Percentiles rank a stretch among this genome's conserved stretches.
Conservation (phyloP, 768 basidiomycete species). For the Phanerochaete sordida region DNA sequence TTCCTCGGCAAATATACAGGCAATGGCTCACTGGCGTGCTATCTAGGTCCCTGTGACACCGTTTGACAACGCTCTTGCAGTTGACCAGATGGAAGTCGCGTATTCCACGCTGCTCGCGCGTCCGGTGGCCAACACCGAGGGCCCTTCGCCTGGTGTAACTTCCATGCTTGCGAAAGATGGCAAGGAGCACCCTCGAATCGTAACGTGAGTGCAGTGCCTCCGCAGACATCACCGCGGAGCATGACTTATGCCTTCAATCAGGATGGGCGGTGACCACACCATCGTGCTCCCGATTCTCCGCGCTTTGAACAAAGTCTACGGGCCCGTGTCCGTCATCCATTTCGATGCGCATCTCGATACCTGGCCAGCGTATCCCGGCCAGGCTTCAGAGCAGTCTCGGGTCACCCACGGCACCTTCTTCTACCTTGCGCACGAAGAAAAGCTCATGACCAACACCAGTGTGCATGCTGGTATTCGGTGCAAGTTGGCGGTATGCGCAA, state of each 20-base stretch:
- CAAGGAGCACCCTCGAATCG: constrained; percentile 66
- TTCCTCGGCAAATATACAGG: not conserved
- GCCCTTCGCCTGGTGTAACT: constrained; percentile 17
- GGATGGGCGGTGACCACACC: constrained; percentile 81
- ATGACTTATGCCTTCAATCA: constrained; percentile 5
- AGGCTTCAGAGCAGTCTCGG: constrained; percentile 52
- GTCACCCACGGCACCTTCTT: constrained; percentile 89
- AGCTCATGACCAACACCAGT: constrained; percentile 66
- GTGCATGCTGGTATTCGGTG: constrained; percentile 87
- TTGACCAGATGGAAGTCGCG: constrained; percentile 86
- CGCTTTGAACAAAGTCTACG: constrained; percentile 74
- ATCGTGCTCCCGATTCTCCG: constrained; percentile 85
- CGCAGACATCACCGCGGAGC: not conserved
- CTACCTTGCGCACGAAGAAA: constrained; percentile 73
- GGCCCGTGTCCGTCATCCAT: constrained; percentile 79
- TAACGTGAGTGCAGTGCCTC: constrained; percentile 41
- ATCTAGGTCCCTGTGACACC: constrained; percentile 71
- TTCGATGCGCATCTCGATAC: constrained; percentile 81
- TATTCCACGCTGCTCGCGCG: constrained; percentile 74
- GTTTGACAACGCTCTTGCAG: constrained; percentile 78
- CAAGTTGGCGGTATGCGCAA: constrained; percentile 52
- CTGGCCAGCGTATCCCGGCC: constrained; percentile 41
- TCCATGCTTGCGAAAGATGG: constrained; percentile 50
- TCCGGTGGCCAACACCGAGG: constrained; percentile 30
- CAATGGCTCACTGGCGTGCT: not conserved